phyloP scores from a whole-genome alignment of 2,329 filamentous ascomycete genomes.

The Cladosporium velox region DNA sequence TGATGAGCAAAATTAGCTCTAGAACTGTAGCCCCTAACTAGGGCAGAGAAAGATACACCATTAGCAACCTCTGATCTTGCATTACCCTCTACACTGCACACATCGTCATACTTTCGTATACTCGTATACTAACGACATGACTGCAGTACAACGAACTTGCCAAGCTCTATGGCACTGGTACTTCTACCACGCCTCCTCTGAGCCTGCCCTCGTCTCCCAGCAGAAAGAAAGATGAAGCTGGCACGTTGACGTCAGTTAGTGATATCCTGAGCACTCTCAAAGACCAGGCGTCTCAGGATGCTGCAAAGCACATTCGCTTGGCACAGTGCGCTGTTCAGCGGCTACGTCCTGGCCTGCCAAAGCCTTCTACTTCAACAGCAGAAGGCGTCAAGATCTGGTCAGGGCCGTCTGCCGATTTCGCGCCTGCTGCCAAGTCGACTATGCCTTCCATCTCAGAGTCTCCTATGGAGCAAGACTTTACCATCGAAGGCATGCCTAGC shows the following conservation, averaged over 20 bases:
- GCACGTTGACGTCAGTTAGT: slow-evolving; percentile 10
- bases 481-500: slow-evolving; percentile 78
- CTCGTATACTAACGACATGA: background rate
- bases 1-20: slow-evolving; percentile 23
- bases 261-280: slow-evolving; percentile 25
- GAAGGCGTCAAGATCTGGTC: slow-evolving; percentile 38
- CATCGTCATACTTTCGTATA: background rate
- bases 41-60: slow-evolving; percentile 18
- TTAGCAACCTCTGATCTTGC: slow-evolving; percentile 21
- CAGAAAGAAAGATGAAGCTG: slow-evolving; percentile 25
- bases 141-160: slow-evolving; percentile 39
- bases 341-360: slow-evolving; percentile 25
- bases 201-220: slow-evolving; percentile 36
- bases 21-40: slow-evolving; percentile 20
- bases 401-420: slow-evolving; percentile 40
- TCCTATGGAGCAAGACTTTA: slow-evolving; percentile 82
- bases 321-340: slow-evolving; percentile 31
- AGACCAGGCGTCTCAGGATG: slow-evolving; percentile 38
- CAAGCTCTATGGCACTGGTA: slow-evolving; percentile 31
- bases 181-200: slow-evolving; percentile 34
- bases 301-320: slow-evolving; percentile 37
- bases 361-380: slow-evolving; percentile 22
- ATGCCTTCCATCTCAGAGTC: slow-evolving; percentile 44
- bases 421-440: slow-evolving; percentile 36
- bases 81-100: slow-evolving; percentile 1